Percentiles rank a stretch among this genome's conserved stretches.
These are phyloP conservation scores for Pseudogymnoascus sp. DNA, from an alignment of 2,329 filamentous ascomycete genomes.

Conservation along the genomic window DNA sequence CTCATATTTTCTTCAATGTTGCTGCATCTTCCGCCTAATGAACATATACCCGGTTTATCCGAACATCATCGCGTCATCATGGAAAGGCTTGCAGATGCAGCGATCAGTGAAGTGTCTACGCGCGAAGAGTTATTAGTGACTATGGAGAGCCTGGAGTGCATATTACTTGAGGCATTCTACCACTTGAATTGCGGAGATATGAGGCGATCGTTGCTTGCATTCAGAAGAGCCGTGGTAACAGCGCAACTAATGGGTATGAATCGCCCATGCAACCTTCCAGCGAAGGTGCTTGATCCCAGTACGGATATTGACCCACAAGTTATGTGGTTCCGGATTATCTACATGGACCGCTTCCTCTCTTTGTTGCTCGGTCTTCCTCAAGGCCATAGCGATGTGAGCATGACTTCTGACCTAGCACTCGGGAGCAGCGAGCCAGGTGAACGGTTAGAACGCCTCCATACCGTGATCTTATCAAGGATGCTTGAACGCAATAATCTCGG, in stretches of 20 bases:
- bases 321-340: constrained; percentile 40
- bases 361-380: constrained; percentile 40
- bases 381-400: constrained; percentile 34
- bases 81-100: constrained; percentile 15
- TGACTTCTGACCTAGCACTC: constrained; percentile 26
- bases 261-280: constrained; percentile 12
- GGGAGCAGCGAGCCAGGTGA: constrained; percentile 32
- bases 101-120: constrained; percentile 24
- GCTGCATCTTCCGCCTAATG: constrained; percentile 24
- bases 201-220: constrained; percentile 32
- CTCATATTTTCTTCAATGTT: constrained; percentile 32
- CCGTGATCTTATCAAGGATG: constrained; percentile 31
- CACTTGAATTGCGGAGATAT: constrained; percentile 33
- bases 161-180: constrained; percentile 35
- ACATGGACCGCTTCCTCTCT: constrained; percentile 39
- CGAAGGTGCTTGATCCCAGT: constrained; percentile 13
- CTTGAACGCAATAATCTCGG: constrained; percentile 30
- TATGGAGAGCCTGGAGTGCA: constrained; percentile 35
- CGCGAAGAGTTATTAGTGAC: constrained; percentile 32
- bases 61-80: constrained; percentile 19
- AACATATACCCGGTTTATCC: constrained; percentile 10
- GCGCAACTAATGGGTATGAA: constrained; percentile 37
- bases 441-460: constrained; percentile 38
- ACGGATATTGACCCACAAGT: constrained; percentile 31
- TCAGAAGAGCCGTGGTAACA: constrained; percentile 31